Percentiles rank a stretch among this genome's conserved stretches.
phyloP scores from a whole-genome alignment of 345 rosid genomes.

The Lepidium sativum region DNA sequence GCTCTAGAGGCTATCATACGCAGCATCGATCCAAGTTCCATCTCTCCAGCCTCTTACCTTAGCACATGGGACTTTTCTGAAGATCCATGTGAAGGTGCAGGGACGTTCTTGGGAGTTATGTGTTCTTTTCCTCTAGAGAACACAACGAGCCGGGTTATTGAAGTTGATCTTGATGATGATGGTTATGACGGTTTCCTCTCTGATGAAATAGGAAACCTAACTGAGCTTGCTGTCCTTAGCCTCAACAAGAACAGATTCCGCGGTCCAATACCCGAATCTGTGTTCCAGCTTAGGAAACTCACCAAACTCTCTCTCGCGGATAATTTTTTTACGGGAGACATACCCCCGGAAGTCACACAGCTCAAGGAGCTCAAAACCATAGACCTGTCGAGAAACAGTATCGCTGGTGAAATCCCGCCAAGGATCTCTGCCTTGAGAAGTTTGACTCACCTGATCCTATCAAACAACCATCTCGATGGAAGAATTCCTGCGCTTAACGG shows the following conservation, averaged over 20 bases:
- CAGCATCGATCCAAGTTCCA: slow-evolving; percentile 41
- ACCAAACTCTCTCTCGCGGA: slow-evolving; percentile 26
- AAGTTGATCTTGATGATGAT: slow-evolving; percentile 41
- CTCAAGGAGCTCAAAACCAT: slow-evolving; percentile 30
- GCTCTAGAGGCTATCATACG: slow-evolving; percentile 31
- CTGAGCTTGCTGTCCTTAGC: slow-evolving; percentile 41
- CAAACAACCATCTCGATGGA: slow-evolving; percentile 39
- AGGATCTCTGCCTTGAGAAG: slow-evolving; percentile 35
- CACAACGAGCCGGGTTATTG: slow-evolving; percentile 31
- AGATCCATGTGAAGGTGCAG: slow-evolving; percentile 47
- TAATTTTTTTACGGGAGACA: slow-evolving; percentile 46
- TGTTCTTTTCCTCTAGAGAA: slow-evolving; percentile 38
- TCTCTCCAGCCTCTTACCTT: slow-evolving; percentile 35
- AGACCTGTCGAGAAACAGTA: slow-evolving; percentile 41
- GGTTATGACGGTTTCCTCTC: slow-evolving; percentile 54
- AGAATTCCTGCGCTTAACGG: slow-evolving; percentile 42
- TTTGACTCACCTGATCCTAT: slow-evolving; percentile 26
- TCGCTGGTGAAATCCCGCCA: slow-evolving; percentile 37
- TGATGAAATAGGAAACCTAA: slow-evolving; percentile 37
- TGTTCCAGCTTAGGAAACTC: slow-evolving; percentile 37
- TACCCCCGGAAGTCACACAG: slow-evolving; percentile 23
- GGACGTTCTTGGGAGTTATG: slow-evolving; percentile 41
- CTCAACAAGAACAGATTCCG: slow-evolving; percentile 42
- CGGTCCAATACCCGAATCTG: slow-evolving; percentile 46
- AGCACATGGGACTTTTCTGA: slow-evolving; percentile 43